phyloP scores from a whole-genome alignment of 345 rosid genomes.

The Eutrema japonicum region DNA sequence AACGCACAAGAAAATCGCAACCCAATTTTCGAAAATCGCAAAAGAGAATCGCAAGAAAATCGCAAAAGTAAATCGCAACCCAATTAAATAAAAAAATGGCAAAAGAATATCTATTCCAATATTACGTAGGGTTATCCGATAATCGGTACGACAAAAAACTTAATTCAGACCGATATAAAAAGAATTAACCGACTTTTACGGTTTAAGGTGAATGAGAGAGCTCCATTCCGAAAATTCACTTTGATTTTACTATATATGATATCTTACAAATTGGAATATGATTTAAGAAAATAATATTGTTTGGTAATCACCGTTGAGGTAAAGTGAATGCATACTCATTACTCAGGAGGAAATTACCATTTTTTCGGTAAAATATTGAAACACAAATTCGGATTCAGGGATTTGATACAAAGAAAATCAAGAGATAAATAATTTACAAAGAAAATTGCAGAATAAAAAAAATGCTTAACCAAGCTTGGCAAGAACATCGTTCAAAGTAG shows the following conservation, averaged over 20 bases:
- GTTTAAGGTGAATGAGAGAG: too few species aligned
- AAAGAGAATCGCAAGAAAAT: too few species aligned
- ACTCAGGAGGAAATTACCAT: conserved; percentile 14
- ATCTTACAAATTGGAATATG: not conserved
- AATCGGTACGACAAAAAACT: too few species aligned
- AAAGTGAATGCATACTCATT: conserved; percentile 1
- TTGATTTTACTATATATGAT: not conserved
- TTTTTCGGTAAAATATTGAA: conserved; percentile 18
- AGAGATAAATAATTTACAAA: conserved; percentile 30
- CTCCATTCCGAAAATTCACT: too few species aligned
- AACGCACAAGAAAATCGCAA: too few species aligned
- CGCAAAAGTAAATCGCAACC: too few species aligned
- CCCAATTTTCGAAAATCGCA: too few species aligned
- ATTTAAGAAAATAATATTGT: not conserved
- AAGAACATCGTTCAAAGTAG: conserved; percentile 78
- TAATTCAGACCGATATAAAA: too few species aligned
- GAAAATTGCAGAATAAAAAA: conserved; percentile 5
- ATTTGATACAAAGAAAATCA: conserved; percentile 32
- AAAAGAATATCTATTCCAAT: too few species aligned
- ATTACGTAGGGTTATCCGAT: too few species aligned
- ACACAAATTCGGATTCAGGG: conserved; percentile 19
- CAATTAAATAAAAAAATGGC: too few species aligned
- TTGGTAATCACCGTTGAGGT: not conserved
- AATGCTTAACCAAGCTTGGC: conserved; percentile 80
- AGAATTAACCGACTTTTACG: too few species aligned